Conservation (phyloP, 2,329 filamentous ascomycete genomes). For the Aspergillus aculeatinus region DNA sequence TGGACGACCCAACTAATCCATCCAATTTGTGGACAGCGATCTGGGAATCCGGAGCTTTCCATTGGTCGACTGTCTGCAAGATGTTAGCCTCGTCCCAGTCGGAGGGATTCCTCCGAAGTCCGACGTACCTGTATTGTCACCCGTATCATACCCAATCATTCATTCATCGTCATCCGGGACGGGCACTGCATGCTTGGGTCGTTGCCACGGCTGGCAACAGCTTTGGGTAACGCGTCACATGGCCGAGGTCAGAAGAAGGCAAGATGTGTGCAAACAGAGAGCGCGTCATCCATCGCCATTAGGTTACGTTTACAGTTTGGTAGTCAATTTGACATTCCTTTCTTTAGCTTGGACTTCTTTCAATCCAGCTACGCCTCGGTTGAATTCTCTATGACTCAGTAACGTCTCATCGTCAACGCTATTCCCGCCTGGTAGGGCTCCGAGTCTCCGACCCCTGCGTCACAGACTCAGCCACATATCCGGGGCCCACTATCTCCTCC, state of each 20-base stretch:
- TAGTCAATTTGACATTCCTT: no score
- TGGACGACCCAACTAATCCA: no score
- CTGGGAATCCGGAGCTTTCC: neutral
- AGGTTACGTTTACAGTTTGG: neutral
- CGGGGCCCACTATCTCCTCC: neutral
- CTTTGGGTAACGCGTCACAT: conserved; percentile 9
- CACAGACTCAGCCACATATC: neutral
- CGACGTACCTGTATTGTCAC: neutral
- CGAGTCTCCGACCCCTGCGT: neutral
- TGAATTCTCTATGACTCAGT: neutral
- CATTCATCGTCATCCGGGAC: no score
- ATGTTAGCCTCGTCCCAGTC: neutral
- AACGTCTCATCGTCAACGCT: neutral
- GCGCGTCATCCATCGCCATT: neutral
- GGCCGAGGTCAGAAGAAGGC: neutral
- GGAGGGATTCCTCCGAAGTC: neutral
- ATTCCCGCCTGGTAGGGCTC: neutral
- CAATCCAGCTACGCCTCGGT: neutral
- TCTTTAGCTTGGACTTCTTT: no score
- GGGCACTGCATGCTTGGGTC: neutral
- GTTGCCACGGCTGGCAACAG: conserved; percentile 1
- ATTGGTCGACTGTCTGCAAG: neutral
- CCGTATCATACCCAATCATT: no score
- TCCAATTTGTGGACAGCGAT: neutral
- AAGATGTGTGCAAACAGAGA: neutral